Evolutionary conservation across 2,329 filamentous ascomycete species (phyloP).

Genomic region (Cladophialophora psammophila): DNA sequence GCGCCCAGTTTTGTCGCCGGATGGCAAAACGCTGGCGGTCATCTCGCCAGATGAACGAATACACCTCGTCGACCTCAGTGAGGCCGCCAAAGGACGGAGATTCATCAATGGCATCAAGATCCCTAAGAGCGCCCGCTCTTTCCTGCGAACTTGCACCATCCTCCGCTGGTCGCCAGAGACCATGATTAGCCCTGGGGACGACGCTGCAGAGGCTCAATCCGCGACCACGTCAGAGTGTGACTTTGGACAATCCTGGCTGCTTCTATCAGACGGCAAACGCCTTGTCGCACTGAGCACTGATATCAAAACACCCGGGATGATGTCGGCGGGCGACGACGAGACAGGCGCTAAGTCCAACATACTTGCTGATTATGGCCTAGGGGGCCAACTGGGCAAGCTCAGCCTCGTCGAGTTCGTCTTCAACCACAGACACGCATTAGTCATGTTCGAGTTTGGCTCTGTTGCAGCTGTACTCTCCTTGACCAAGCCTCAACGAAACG

Average conservation of each 20-base stretch:
- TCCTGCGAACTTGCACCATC: slow-evolving; percentile 27
- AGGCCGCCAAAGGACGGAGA: slow-evolving; percentile 22
- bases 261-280: slow-evolving; percentile 31
- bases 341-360: slow-evolving; percentile 27
- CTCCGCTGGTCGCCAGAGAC: slow-evolving; percentile 36
- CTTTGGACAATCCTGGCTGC: slow-evolving; percentile 27
- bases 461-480: slow-evolving; percentile 34
- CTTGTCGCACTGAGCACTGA: slow-evolving; percentile 35
- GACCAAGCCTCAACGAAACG: slow-evolving; percentile 33
- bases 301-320: slow-evolving; percentile 15
- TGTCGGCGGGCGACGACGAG: slow-evolving; percentile 10
- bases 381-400: slow-evolving; percentile 34
- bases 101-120: slow-evolving; percentile 27
- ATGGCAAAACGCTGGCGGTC: slow-evolving; percentile 30
- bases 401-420: slow-evolving; percentile 36
- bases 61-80: slow-evolving; percentile 27
- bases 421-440: slow-evolving; percentile 35
- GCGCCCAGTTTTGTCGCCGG: slow-evolving; percentile 32
- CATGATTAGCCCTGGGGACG: slow-evolving; percentile 3
- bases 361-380: slow-evolving; percentile 36
- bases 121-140: slow-evolving; percentile 7
- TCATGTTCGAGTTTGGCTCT: slow-evolving; percentile 34
- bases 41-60: slow-evolving; percentile 29
- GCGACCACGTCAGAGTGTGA: slow-evolving; percentile 28
- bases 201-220: slow-evolving; percentile 9